These are phyloP conservation scores for Saturnispora ahearnii DNA, from an alignment of 805 yeast genomes.

Conservation along the genomic window DNA sequence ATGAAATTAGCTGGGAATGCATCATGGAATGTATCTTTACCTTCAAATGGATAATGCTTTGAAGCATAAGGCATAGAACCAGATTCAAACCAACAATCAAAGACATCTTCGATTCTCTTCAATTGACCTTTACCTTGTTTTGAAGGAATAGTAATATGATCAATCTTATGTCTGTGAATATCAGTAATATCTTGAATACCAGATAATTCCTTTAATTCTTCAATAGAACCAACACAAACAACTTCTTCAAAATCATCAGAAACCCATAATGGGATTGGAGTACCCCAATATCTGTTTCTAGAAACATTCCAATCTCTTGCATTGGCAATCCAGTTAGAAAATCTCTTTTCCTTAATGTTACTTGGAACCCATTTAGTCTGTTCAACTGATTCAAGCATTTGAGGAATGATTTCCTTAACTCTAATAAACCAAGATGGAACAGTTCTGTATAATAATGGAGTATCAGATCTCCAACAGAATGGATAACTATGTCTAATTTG, in stretches of 20 bases:
- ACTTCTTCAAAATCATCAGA: constrained; percentile 88
- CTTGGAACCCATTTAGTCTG: constrained; percentile 92
- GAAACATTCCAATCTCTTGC: constrained; percentile 99
- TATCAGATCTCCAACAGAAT: constrained; percentile 99
- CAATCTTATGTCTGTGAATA: constrained; percentile 89
- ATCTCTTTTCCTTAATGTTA: constrained; percentile 86
- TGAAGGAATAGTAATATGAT: constrained; percentile 88
- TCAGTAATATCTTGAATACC: constrained; percentile 80
- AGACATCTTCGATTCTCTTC: constrained; percentile 92
- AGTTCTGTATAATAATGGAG: constrained; percentile 91
- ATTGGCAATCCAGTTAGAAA: constrained; percentile 95
- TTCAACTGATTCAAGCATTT: constrained; percentile 78
- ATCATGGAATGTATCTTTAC: constrained; percentile 54
- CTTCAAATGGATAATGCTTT: constrained; percentile 89
- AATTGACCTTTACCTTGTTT: constrained; percentile 78
- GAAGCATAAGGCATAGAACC: constrained; percentile 99
- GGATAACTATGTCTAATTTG: constrained; percentile 96
- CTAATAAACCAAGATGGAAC: constrained; percentile 99
- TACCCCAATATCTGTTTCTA: constrained; percentile 99
- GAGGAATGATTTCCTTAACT: constrained; percentile 77
- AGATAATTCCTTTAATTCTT: constrained; percentile 74
- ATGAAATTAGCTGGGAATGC: constrained; percentile 96
- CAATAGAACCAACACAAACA: constrained; percentile 87
- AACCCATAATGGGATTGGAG: constrained; percentile 97
- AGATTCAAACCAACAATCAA: constrained; percentile 99